These are phyloP conservation scores for Xylaria nigripes DNA, from an alignment of 495 filamentous ascomycete species.

Conservation along the genomic window DNA sequence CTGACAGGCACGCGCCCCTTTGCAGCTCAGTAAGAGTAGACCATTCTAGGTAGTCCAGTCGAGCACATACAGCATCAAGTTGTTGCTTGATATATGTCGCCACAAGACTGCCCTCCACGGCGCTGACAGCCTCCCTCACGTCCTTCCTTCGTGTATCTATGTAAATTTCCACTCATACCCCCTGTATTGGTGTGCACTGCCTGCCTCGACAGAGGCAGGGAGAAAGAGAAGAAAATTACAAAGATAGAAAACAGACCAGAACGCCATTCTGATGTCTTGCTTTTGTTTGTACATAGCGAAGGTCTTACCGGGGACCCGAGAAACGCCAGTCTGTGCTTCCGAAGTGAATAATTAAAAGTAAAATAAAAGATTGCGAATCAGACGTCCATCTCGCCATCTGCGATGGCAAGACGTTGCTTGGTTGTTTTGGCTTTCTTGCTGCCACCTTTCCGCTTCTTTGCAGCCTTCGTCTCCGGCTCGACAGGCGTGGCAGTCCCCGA, in stretches of 20 bases:
- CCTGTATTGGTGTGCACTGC: neutral
- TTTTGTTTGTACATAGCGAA: constrained; percentile 10
- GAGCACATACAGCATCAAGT: too few species aligned
- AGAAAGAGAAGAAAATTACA: neutral
- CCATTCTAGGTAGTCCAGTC: too few species aligned
- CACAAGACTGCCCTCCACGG: too few species aligned
- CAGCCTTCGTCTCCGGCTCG: constrained; percentile 36
- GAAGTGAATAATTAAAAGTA: neutral
- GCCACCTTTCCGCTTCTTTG: constrained; percentile 46
- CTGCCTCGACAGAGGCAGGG: neutral
- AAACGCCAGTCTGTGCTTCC: constrained; percentile 2
- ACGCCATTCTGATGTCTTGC: constrained; percentile 12
- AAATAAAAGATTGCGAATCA: constrained; percentile 12
- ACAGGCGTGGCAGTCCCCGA: constrained; percentile 79
- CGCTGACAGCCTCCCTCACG: neutral
- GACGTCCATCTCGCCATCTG: constrained; percentile 59
- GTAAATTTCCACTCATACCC: neutral
- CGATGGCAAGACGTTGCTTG: constrained; percentile 79
- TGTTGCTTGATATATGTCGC: too few species aligned
- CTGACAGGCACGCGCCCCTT: too few species aligned
- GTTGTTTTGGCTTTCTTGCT: constrained; percentile 87
- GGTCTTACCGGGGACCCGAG: neutral
- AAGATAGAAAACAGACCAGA: neutral
- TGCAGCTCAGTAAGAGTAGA: too few species aligned
- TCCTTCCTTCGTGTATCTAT: neutral